Percentiles rank a stretch among this genome's conserved stretches.
Conservation (phyloP, 2,329 filamentous ascomycete species). For the Aplosporella prunicola region DNA sequence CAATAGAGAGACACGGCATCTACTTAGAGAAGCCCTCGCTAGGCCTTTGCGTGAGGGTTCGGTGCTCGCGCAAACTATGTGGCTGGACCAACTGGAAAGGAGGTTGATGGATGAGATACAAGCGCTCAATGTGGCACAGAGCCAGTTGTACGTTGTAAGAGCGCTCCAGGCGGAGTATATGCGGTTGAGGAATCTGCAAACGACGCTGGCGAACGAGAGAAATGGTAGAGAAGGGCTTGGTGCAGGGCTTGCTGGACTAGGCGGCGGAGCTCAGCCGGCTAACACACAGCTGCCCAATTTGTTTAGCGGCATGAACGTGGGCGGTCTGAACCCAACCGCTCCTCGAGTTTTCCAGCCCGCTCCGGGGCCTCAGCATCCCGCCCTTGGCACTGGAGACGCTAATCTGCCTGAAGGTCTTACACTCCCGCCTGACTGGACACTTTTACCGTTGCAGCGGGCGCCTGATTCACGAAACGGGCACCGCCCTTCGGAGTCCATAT, state of each 20-base stretch:
- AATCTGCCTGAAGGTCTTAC: slow-evolving; percentile 26
- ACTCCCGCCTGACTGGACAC: slow-evolving; percentile 29
- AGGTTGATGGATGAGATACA: slow-evolving; percentile 60
- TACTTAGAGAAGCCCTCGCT: slow-evolving; percentile 1
- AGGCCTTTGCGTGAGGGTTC: slow-evolving; percentile 5
- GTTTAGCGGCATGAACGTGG: slow-evolving; percentile 17
- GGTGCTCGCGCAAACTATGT: slow-evolving; percentile 41
- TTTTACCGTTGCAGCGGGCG: slow-evolving; percentile 15
- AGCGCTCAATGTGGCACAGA: slow-evolving; percentile 51
- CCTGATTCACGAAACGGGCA: not conserved
- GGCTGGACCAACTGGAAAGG: slow-evolving; percentile 58
- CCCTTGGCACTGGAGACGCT: slow-evolving; percentile 25
- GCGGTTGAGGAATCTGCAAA: slow-evolving; percentile 5
- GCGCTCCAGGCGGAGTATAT: slow-evolving; percentile 21
- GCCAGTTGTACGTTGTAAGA: slow-evolving; percentile 60
- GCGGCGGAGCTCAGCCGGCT: slow-evolving; percentile 15
- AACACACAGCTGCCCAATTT: slow-evolving; percentile 23
- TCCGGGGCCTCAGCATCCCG: slow-evolving; percentile 20
- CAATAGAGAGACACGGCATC: not conserved
- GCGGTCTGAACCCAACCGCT: slow-evolving; percentile 20
- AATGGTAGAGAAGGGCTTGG: slow-evolving; percentile 21
- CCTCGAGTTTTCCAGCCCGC: slow-evolving; percentile 15
- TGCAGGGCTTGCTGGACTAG: not conserved
- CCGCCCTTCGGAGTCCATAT: not conserved
- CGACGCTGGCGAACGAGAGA: slow-evolving; percentile 15